Percentiles rank a stretch among this genome's conserved stretches.
Evolutionary conservation across 352 stramenopile genomes (phyloP).

Genomic region (Phytophthora fragariae): DNA sequence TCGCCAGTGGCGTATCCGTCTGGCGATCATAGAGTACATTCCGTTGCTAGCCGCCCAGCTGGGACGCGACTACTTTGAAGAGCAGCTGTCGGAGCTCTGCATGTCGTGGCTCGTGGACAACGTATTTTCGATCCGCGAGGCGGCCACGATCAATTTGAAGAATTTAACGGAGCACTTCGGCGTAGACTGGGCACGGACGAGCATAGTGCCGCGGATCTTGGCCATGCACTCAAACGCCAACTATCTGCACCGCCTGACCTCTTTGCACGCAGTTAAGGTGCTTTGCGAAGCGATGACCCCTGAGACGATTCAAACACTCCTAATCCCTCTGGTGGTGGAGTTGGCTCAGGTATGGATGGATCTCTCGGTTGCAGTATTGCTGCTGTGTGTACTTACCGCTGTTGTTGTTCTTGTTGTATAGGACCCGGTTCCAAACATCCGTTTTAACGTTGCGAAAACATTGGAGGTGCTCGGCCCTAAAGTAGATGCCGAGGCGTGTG

Average conservation of each 20-base stretch:
- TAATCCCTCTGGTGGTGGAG: conserved; percentile 94
- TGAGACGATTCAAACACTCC: conserved; percentile 81
- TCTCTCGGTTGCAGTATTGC: background rate
- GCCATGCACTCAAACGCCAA: conserved; percentile 94
- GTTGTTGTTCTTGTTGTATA: conserved; percentile 37
- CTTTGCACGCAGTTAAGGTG: conserved; percentile 89
- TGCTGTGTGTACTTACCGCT: background rate
- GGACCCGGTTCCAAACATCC: conserved; percentile 97
- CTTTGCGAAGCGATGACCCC: conserved; percentile 79
- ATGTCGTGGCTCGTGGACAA: conserved; percentile 97
- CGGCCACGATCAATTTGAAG: conserved; percentile 96
- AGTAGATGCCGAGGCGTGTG: conserved; percentile 69
- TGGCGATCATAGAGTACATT: conserved; percentile 99
- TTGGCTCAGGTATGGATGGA: conserved; percentile 81
- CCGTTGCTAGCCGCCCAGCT: conserved; percentile 96
- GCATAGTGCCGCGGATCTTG: conserved; percentile 96
- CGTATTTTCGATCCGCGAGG: conserved; percentile 97
- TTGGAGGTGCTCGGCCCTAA: conserved; percentile 88
- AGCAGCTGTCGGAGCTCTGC: conserved; percentile 95
- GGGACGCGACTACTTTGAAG: conserved; percentile 96
- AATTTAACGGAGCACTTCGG: conserved; percentile 96
- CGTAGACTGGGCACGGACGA: conserved; percentile 93
- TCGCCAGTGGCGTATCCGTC: conserved; percentile 98
- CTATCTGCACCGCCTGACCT: conserved; percentile 95
- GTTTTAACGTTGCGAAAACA: conserved; percentile 98